Conservation (phyloP, 2,329 filamentous ascomycete species). For the Neocatenulostroma microsporum region DNA sequence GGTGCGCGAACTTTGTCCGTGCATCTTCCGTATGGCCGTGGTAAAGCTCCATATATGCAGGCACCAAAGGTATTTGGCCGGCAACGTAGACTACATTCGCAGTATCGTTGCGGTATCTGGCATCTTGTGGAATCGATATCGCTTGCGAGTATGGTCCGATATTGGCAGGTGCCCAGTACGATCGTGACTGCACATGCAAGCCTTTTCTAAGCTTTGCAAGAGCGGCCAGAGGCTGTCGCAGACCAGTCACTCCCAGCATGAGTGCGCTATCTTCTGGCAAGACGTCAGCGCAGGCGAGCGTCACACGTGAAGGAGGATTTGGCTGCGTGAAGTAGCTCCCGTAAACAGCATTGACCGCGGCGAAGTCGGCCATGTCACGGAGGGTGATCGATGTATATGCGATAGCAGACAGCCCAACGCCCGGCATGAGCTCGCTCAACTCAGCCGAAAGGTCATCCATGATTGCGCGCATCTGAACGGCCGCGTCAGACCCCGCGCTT, state of each 20-base stretch:
- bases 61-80: constrained; percentile 84
- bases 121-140: constrained; percentile 45
- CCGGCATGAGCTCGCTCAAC: constrained; percentile 5
- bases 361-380: constrained; percentile 72
- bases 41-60: constrained; percentile 62
- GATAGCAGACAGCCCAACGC: constrained; percentile 23
- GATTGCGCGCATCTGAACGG: constrained; percentile 35
- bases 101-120: constrained; percentile 13
- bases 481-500: constrained; percentile 30
- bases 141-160: constrained; percentile 97
- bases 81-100: constrained; percentile 57
- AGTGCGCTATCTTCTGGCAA: constrained; percentile 56
- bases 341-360: constrained; percentile 66
- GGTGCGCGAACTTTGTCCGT: constrained; percentile 31
- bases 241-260: constrained; percentile 50
- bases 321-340: constrained; percentile 64
- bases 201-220: constrained; percentile 35
- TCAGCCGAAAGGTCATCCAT: constrained; percentile 23
- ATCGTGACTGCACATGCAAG: constrained; percentile 84
- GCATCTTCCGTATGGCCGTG: neutral
- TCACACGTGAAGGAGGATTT: constrained; percentile 79
- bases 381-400: constrained; percentile 58
- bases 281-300: constrained; percentile 64
- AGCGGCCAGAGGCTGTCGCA: constrained; percentile 12
- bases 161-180: constrained; percentile 97